Evolutionary conservation across 495 filamentous ascomycete species (phyloP).

Genomic region (Glarea lozoyensis): DNA sequence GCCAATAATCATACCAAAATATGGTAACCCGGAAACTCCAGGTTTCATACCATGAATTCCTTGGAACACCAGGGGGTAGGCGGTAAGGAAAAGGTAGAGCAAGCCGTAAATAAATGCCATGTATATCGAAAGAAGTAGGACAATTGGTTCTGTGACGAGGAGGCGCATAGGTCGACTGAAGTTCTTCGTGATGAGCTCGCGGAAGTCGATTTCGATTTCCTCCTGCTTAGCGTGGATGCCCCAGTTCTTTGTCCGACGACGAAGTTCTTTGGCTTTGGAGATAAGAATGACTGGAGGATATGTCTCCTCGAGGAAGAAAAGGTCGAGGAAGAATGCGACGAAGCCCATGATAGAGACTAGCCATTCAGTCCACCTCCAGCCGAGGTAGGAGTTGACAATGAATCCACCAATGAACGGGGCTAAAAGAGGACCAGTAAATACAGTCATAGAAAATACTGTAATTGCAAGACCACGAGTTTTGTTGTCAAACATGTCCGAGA

Average conservation of each 20-base stretch:
- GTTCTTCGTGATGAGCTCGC: constrained; percentile 73
- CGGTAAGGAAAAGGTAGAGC: constrained; percentile 73
- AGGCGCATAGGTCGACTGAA: constrained; percentile 73
- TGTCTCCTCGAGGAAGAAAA: constrained; percentile 71
- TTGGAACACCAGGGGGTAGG: constrained; percentile 74
- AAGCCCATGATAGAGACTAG: constrained; percentile 66
- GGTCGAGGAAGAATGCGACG: constrained; percentile 55
- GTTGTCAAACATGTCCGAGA: constrained; percentile 84
- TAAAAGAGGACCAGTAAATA: constrained; percentile 73
- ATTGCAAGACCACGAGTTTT: constrained; percentile 69
- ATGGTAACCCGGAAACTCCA: constrained; percentile 66
- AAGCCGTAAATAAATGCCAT: constrained; percentile 79
- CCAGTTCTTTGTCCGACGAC: constrained; percentile 80
- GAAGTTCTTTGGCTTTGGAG: constrained; percentile 65
- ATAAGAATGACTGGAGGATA: constrained; percentile 78
- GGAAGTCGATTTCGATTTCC: constrained; percentile 79
- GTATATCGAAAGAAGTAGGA: constrained; percentile 65
- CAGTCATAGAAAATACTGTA: constrained; percentile 74
- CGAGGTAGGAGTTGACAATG: constrained; percentile 55
- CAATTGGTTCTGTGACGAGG: constrained; percentile 73
- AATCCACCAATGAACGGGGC: constrained; percentile 83
- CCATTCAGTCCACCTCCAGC: constrained; percentile 83
- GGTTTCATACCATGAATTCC: constrained; percentile 55
- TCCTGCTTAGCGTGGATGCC: constrained; percentile 92
- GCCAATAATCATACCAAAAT: constrained; percentile 73